Evolutionary conservation across 345 rosid species (phyloP), one percentile per base, ranked within the genome.

Genomic region (Microcos paniculata): DNA sequence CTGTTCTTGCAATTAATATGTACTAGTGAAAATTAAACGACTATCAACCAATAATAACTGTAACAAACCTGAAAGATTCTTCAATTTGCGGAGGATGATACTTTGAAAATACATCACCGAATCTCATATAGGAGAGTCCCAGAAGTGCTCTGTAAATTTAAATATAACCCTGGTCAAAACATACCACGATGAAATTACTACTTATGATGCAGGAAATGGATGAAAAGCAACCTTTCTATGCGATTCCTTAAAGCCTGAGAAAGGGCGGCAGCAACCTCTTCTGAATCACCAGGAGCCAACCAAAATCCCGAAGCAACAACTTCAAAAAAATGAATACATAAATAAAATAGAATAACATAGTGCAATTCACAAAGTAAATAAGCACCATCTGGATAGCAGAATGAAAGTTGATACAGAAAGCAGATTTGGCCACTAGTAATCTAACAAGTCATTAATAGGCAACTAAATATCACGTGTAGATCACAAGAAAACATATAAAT

Each of bases 241-340:
- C 91, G 83, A 82, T 92, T 92, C 84, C 93, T 88, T 71, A 96
- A 84, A 78, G 99, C 88, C 76, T 89, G 97, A 73, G 98, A 94
- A 75, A 96, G 90, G 80, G 99, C 98, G 75, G 89, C 83, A 13
- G 97, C 97, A 78, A 96, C 88, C 92, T 94, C 98, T 84, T 96
- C 98, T 19, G 97, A 90, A 81, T 94, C 98, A 76, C 99, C 99
- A 82, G 99, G 98, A 80, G 98, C 93, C 80, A 89, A 82, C 99
- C 99, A 96, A 77, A 89, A 81, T 80, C 99, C 99, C 45, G 97
- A 90, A 66, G 99, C 91, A 78, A 93, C 92, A 85, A 88, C 99
- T 96, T 79, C 55, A 77, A 83, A 33, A 55, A 48, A 77, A 80
- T 65, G 78, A 79, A 77, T 70, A 63, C 59, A 55, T 43, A 63